Base-by-base conservation (phyloP, 2,329 filamentous ascomycete species). In the Pseudogymnoascus sp. region DNA sequence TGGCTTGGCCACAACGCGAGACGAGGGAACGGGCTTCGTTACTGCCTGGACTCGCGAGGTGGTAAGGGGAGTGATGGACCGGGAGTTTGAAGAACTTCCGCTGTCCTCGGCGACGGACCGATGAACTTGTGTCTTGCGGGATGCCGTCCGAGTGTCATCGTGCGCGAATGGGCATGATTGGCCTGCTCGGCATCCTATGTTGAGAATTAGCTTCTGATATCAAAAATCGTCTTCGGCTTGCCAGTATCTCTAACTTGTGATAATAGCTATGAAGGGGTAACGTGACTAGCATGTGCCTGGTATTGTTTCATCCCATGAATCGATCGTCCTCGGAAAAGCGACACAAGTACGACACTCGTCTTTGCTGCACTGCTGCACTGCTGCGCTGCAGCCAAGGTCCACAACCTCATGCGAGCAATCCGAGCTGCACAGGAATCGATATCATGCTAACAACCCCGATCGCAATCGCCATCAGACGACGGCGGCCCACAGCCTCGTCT, bases 1-100 rank as follows among this genome's bases (percentile, higher is more conserved):
- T 10, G 90, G 90, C 71, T 86, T 88, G 64, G 82, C 73, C 33
- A 89, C 83, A 19, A 87, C 76, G 64, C 81, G 81, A 47, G 79
- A 79, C 33, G 69, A 65, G 62, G 67, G 66, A 53, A 71, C 68
- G 37, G 69, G 69, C 53, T 70, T 66, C 35, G 66, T 70, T 67
- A 71, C 74, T 66, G 65, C 74, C 70, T 70, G 74, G 67, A 40
- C 21, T 64, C 19, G 62, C 44, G 61, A 44, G 16, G 42, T 62
- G 62, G 59, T 26, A 61, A 40, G 21, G 59, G 59, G n/a, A 63
- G 62, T 37, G 53, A 26, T 33, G 63, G 61, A 26, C 64, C 42
- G 62, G 59, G 65, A 40, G 62, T 63, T 63, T 53, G 66, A 66
- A 29, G 47, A 31, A 61, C 64, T 56, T 53, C 53, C 61, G 66